Evolutionary conservation across 345 rosid species (phyloP), one percentile per base, ranked within the genome.

Genomic region (Erucastrum elatum): DNA sequence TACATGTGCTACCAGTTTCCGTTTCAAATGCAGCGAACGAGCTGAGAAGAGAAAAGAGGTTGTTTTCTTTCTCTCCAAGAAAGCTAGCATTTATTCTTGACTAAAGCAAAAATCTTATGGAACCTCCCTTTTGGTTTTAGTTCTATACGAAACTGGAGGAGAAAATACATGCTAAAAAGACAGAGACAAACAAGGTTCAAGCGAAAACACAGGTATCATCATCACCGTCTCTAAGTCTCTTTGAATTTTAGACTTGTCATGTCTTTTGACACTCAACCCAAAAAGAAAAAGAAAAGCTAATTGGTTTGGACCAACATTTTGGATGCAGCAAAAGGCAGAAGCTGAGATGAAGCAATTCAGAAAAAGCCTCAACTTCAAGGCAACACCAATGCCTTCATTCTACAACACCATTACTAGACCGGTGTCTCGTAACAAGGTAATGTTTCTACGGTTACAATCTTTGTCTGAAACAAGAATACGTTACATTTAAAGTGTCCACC

Each of bases 21-120:
- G 62, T 74, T 89, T 94, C 87, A 89, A 81, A 76, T 79, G 94
- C 72, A 77, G 81, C 56, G 91, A 88, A 77, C 87, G 96, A 56
- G 98, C 96, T 25, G 92, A 86, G 82, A 88, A 85, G 79, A 86
- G 96, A 87, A 94, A 86, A 86, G 91, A 91, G 93, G 98, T 86
- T 34, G 2, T 29, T 29, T 21, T 29, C 4, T 68, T 60, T 60
- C 46, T 66, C 2, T 70, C 37, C 56, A 68, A 0, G 11, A 27
- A 60, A 29, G 12, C 0, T n/a, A 4, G n/a, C n/a, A 71, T 60
- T 58, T 17, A 26, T 4, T 71, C 5, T 21, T 58, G 15, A 2
- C 44, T 33, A 4, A 3, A 55, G 1, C 30, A 2, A 15, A 67
- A 66, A 39, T 41, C 64, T 71, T 34, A 41, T 44, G 51, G 26